Base-by-base conservation (phyloP, 148 eudicot species). In the Beta vulgaris region DNA sequence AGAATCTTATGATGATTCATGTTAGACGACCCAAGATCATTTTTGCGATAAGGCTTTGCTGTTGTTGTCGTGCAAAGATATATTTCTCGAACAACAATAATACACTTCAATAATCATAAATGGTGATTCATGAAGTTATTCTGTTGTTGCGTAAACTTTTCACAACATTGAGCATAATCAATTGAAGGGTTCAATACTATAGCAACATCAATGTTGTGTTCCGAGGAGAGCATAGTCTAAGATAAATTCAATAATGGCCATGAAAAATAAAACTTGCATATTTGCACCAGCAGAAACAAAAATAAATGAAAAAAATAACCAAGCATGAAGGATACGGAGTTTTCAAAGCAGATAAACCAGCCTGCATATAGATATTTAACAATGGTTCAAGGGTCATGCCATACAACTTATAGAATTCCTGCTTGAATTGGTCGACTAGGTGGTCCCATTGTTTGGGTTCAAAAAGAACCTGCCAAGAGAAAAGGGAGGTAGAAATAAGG, bases 341-440 rank as follows among this genome's bases (percentile, higher is more conserved):
- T 83, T 96, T 96, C 79, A 96, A 80, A 65, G 98, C 99, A 77
- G 99, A 96, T 75, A 96, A 81, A 76, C 99, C 99, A 14, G 99
- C 98, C 83, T 96, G 98, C 61, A 96, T 82, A 83, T 91, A 96
- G 40, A 96, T 91, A 79, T 91, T 91, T 84, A 96, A 81, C 88
- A 96, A 82, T 55, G 99, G 91, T 84, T 96, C 97, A 37, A 86
- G 89, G 68, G 98, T 96, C 98, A 96, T 96, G 79, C 99, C 97
- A 78, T 92, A 91, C 78, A 92, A 73, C 81, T 73, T 89, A 86
- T 87, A 96, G 82, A 96, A 96, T 78, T 96, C 99, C 82, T 96
- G 98, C 79, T 87, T 96, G 79, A 92, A 96, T 85, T 88, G 97
- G 58, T 89, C 98, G 58, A 89, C 93, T 57, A 96, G 81, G 85